Base-by-base conservation (phyloP, 2,329 filamentous ascomycete species). In the Aureobasidium sp. region DNA sequence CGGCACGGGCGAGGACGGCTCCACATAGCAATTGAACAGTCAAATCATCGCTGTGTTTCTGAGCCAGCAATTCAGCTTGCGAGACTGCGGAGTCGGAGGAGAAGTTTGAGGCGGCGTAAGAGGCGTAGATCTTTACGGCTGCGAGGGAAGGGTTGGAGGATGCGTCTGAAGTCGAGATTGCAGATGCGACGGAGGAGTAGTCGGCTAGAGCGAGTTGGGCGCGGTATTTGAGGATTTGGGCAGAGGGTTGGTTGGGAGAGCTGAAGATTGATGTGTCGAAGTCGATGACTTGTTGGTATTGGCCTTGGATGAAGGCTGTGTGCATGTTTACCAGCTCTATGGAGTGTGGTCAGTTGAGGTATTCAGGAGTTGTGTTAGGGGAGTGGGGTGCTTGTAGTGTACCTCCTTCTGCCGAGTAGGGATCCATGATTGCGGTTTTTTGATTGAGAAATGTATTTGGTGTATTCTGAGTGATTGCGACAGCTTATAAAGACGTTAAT, bases 221-320 rank as follows among this genome's bases (percentile, higher is more conserved):
- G 77, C 96, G 93, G 69, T 95, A 89, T 77, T 91, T 86, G 65
- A 98, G 88, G 51, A 97, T 83, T 66, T 90, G 90, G 47, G 93
- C 92, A 48, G 93, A 89, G 18, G 94, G 85, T 54, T 86, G 85
- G 82, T 98, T 98, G 74, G 92, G 89, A 69, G 90, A 72, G 51
- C 93, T 96, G 75, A 98, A 91, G 67, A 90, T 85, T 8, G 91
- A 90, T 50, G 90, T 91, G 80, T 97, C 92, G 81, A 94, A 97
- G 82, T 96, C 91, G 80, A 97, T 80, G 69, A 97, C 95, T 76
- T 91, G 86, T 76, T 93, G 88, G 86, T 93, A 97, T 84, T 97
- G 95, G 76, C 93, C 94, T 79, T 89, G 87, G 80, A 89, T 85
- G 81, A 90, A 90, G 76, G 88, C 87, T 74, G 86, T 89, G 81